Evolutionary conservation across 495 filamentous ascomycete genomes (phyloP).

Genomic region (Usnea hakonensis): DNA sequence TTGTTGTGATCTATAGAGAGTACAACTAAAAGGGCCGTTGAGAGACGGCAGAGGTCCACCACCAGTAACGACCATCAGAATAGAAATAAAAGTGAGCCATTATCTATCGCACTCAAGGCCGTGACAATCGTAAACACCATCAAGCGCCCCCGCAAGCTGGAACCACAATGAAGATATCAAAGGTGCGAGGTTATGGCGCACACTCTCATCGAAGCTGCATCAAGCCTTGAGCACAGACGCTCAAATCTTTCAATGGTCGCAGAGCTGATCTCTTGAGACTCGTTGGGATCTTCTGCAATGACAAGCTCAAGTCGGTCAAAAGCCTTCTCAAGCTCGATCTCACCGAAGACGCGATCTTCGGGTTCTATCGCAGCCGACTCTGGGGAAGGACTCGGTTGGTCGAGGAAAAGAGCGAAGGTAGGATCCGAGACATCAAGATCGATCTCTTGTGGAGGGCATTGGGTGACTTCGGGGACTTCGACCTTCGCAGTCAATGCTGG

Average conservation of each 20-base stretch:
- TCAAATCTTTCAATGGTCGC: slow-evolving; percentile 35
- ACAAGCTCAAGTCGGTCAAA: slow-evolving; percentile 52
- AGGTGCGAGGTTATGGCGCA: slow-evolving; percentile 41
- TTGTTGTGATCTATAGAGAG: not conserved
- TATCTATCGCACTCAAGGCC: not conserved
- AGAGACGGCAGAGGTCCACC: slow-evolving; percentile 2
- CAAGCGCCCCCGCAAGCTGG: not conserved
- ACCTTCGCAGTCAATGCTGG: slow-evolving; percentile 31
- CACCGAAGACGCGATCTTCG: slow-evolving; percentile 42
- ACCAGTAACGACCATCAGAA: not conserved
- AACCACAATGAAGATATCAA: slow-evolving; percentile 21
- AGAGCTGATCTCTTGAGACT: slow-evolving; percentile 19
- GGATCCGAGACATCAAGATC: slow-evolving; percentile 55
- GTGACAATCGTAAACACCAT: slow-evolving; percentile 2
- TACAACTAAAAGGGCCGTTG: not conserved
- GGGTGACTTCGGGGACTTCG: slow-evolving; percentile 28
- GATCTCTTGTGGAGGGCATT: slow-evolving; percentile 25
- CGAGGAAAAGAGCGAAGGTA: slow-evolving; percentile 49
- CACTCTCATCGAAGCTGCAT: slow-evolving; percentile 43
- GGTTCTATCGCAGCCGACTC: slow-evolving; percentile 16
- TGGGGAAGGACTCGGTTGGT: slow-evolving; percentile 33
- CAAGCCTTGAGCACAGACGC: slow-evolving; percentile 42
- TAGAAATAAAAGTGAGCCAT: not conserved
- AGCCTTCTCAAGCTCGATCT: slow-evolving; percentile 50
- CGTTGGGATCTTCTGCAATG: slow-evolving; percentile 42